Conservation (phyloP, 371 early-diverging fungal species). For the Lichtheimia hyalospora region DNA sequence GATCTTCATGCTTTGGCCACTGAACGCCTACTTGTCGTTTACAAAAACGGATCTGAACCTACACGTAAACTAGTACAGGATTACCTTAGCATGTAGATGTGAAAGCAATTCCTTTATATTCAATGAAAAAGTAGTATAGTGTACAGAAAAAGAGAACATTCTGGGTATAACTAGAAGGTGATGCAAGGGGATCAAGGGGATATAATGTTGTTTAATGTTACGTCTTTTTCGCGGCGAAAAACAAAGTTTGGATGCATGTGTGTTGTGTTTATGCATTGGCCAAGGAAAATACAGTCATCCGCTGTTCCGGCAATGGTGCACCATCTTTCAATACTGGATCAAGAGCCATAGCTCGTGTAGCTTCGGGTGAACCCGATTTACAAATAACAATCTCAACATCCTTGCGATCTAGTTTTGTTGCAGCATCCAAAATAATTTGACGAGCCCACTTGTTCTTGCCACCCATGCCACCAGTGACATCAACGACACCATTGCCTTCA, state of each 20-base stretch:
- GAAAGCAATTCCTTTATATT: no score
- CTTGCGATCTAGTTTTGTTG: not conserved
- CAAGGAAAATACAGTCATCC: constrained; percentile 25
- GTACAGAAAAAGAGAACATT: no score
- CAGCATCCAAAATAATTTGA: constrained; percentile 25
- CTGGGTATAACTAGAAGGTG: not conserved
- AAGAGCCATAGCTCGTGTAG: constrained; percentile 23
- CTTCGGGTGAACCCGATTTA: constrained; percentile 27
- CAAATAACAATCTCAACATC: constrained; percentile 33
- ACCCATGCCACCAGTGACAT: constrained; percentile 52
- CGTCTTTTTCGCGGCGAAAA: constrained; percentile 1
- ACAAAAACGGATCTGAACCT: constrained; percentile 23
- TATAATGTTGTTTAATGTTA: not conserved
- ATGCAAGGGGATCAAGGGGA: not conserved
- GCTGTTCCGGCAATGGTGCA: constrained; percentile 9
- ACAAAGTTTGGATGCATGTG: not conserved
- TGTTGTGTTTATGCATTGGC: not conserved
- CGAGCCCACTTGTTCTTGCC: constrained; percentile 46
- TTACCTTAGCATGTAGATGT: no score
- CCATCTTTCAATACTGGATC: constrained; percentile 13
- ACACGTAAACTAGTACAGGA: constrained; percentile 7
- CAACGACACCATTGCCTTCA: constrained; percentile 10
- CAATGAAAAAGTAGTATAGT: no score
- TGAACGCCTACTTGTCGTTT: constrained; percentile 57
- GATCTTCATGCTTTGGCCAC: constrained; percentile 64